Conservation (phyloP, 2,329 filamentous ascomycete genomes). For the Trichophaea hybrida region DNA sequence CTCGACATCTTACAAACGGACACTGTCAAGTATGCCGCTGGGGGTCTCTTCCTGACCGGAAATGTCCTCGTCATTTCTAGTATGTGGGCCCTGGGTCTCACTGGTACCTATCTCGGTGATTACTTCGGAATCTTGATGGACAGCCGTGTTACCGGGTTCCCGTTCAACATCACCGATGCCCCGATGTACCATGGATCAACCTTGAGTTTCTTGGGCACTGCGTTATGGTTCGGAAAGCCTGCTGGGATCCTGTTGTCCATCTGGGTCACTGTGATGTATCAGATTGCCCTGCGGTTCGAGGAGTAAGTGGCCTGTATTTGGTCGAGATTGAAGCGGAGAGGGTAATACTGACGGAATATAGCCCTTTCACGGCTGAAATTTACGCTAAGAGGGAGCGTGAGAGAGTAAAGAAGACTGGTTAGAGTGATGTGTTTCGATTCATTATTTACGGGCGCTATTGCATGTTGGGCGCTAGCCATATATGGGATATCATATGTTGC, state of each 20-base stretch:
- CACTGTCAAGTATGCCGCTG: constrained; percentile 47
- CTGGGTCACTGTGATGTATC: constrained; percentile 24
- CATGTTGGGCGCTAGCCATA: background rate
- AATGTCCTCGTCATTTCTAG: constrained; percentile 77
- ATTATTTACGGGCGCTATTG: background rate
- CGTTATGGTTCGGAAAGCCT: constrained; percentile 71
- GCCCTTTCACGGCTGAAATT: constrained; percentile 78
- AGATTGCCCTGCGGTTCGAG: constrained; percentile 25
- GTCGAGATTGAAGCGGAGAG: background rate
- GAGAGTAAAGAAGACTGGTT: constrained; percentile 32
- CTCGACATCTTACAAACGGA: constrained; percentile 20
- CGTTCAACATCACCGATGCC: constrained; percentile 78
- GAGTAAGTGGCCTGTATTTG: constrained; percentile 17
- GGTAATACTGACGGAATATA: constrained; percentile 7
- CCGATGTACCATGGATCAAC: constrained; percentile 97
- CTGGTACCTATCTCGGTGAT: constrained; percentile 90
- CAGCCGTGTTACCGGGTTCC: constrained; percentile 81
- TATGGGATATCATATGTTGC: too few relatives aligned
- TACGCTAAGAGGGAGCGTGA: constrained; percentile 69
- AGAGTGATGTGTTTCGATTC: constrained; percentile 5
- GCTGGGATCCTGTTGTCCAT: constrained; percentile 50
- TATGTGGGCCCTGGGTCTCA: constrained; percentile 85
- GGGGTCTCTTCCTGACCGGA: constrained; percentile 55
- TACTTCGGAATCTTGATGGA: constrained; percentile 99
- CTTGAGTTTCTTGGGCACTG: constrained; percentile 78